Conservation (phyloP, 306 rosid genomes). For the Trifolium subterraneum region DNA sequence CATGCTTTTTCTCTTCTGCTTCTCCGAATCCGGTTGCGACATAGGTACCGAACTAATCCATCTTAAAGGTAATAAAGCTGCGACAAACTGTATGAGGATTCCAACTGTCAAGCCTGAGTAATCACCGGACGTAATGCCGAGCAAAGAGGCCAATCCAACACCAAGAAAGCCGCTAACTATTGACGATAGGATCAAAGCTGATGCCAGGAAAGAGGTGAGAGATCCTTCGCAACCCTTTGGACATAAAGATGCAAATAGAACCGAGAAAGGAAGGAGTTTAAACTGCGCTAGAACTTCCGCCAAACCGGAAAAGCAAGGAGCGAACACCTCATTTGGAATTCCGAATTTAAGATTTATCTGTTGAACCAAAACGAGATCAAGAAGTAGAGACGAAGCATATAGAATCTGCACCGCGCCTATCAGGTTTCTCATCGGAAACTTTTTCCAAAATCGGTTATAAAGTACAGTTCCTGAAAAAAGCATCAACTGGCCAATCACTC, state of each 20-base stretch:
- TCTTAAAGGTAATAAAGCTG: slow-evolving; percentile 69
- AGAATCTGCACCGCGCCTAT: slow-evolving; percentile 61
- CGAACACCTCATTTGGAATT: slow-evolving; percentile 68
- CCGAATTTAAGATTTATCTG: slow-evolving; percentile 72
- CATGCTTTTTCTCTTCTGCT: slow-evolving; percentile 53
- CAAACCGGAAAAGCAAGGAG: slow-evolving; percentile 77
- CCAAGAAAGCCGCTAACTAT: slow-evolving; percentile 78
- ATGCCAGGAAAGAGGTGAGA: slow-evolving; percentile 81
- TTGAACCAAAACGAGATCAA: slow-evolving; percentile 74
- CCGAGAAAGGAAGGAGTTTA: slow-evolving; percentile 82
- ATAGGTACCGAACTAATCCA: slow-evolving; percentile 61
- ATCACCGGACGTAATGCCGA: slow-evolving; percentile 66
- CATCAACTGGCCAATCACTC: slow-evolving; percentile 76
- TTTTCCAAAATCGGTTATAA: slow-evolving; percentile 66
- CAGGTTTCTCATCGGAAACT: slow-evolving; percentile 64
- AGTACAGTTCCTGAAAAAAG: slow-evolving; percentile 76
- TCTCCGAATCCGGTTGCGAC: slow-evolving; percentile 50
- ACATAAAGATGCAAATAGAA: slow-evolving; percentile 67
- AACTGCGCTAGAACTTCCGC: slow-evolving; percentile 82
- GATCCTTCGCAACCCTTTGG: slow-evolving; percentile 94
- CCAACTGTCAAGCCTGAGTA: slow-evolving; percentile 75
- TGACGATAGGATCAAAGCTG: slow-evolving; percentile 71
- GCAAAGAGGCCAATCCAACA: slow-evolving; percentile 70
- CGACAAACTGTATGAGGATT: slow-evolving; percentile 65
- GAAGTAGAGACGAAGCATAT: slow-evolving; percentile 74